Conservation (phyloP, 352 stramenopile species). For the Phytopythium litorale region DNA sequence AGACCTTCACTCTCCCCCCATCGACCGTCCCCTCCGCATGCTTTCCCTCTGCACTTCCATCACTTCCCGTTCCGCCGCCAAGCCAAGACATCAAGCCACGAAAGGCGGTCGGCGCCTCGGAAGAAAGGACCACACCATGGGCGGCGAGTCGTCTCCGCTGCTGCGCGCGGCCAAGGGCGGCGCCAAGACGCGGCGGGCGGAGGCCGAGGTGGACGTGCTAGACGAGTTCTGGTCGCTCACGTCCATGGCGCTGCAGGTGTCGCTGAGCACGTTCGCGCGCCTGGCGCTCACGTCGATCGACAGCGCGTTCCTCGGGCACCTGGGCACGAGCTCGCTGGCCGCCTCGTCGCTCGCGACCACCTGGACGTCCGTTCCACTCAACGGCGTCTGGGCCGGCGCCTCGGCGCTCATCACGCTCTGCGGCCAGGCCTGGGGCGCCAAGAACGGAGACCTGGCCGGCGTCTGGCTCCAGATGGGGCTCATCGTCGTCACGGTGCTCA, state of each 20-base stretch:
- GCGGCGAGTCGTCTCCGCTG: constrained; percentile 4
- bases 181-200: not conserved
- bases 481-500: constrained; percentile 24
- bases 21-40: not conserved
- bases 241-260: constrained; percentile 71
- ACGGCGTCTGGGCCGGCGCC: constrained; percentile 57
- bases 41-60: not conserved
- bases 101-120: not conserved
- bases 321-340: constrained; percentile 59
- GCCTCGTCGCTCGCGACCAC: constrained; percentile 64
- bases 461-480: constrained; percentile 73
- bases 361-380: constrained; percentile 63
- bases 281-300: constrained; percentile 75
- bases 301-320: constrained; percentile 66
- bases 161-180: not conserved
- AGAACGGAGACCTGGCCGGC: constrained; percentile 52
- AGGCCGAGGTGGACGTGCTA: constrained; percentile 5
- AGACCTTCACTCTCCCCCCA: not conserved
- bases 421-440: constrained; percentile 60
- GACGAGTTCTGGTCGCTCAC: constrained; percentile 42
- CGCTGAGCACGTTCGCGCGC: constrained; percentile 60
- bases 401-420: constrained; percentile 74
- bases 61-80: not conserved
- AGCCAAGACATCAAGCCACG: not conserved
- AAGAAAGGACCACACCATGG: constrained; percentile 1